Base-by-base conservation (phyloP, 371 early-diverging fungal genomes). In the Chytridiales sp. region DNA sequence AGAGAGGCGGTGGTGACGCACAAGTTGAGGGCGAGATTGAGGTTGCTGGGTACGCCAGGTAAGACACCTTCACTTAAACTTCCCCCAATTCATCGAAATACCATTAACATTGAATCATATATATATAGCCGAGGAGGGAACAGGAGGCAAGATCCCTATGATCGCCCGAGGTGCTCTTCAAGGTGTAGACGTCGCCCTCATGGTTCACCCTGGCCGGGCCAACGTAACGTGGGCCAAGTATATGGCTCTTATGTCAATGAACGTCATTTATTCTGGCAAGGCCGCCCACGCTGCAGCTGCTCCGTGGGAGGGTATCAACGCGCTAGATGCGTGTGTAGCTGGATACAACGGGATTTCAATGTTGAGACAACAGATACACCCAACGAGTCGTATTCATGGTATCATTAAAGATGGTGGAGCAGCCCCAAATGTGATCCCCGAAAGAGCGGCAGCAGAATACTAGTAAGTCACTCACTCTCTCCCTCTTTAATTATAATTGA, bases 251-350 rank as follows among this genome's bases (percentile, higher is more conserved):
- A 74, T 78, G 50, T 35, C 63, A 27, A 64, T 85, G 5, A 51
- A 59, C 8, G 75, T 85, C 6, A 80, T 85, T 50, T 88, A 79
- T 64, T 82, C 78, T 70, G 88, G 88, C 13, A 74, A 69, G 27
- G 61, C 82, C 15, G 72, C 83, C 24, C 88, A 88, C 67, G 87
- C 87, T 1, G 70, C 82, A 0, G 74, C 79, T 21, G 68, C 76
- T n/a, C 88, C 87, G 0, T 87, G 87, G 88, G 79, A 87, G 8
- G 91, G 91, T 0, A 69, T 85, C 53, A 89, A 91, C 62, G 90
- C 90, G 4, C 66, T 89, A 8, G 87, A 89, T 57, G 89, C 89
- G 1, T 64, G 84, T 11, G 76, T 85, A 41, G 67, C 78, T 48
- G 77, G 82, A 0, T 83, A 83, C 67, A 73, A 81, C 51, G 81